Evolutionary conservation across 371 early-diverging fungal genomes (phyloP), one percentile per base, ranked within the genome.

Genomic region (Mucor lusitanicus): DNA sequence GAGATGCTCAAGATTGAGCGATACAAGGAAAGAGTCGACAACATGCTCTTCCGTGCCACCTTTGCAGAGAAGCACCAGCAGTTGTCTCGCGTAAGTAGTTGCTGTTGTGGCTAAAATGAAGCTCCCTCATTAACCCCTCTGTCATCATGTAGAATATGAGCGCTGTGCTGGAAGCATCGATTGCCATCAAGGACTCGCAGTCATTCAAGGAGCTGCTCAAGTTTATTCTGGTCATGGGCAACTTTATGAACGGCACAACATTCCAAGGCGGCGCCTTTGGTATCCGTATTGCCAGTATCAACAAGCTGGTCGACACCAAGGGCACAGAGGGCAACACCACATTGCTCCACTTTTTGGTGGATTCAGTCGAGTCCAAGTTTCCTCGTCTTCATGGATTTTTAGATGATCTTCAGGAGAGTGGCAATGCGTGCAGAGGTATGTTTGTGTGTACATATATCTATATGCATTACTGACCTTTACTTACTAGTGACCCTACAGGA

Each of bases 231-330:
- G 87, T 92, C 5, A 75, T 96, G 21, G 96, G 97, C 59, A 97
- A 97, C 73, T 95, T 87, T 69, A 94, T 97, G 93, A 97, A 97
- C 68, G 92, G 92, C 2, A 86, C 89, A 0, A 88, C 91, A 2
- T 91, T 94, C 79, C 91, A 92, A 65, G 96, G 97, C 35, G 92
- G 93, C 15, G 95, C 95, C 11, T 94, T 91, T 80, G 97, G 96
- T 19, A 94, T 96, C 74, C 88, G 89, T 64, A 92, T 96, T 66
- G 85, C 86, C 7, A 94, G 93, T 78, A 87, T 97, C 56, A 94
- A 93, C 67, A 92, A 91, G 87, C 74, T 95, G 67, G 90, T 91
- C 55, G 96, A 95, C 64, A 94, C 94, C 23, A 94, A 94, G 74
- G 90, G 90, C 2, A 86, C 90, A 79, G 72, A 90, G 84, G 74